Conservation (phyloP, 768 basidiomycete genomes). For the Udeniomyces megalosporus region DNA sequence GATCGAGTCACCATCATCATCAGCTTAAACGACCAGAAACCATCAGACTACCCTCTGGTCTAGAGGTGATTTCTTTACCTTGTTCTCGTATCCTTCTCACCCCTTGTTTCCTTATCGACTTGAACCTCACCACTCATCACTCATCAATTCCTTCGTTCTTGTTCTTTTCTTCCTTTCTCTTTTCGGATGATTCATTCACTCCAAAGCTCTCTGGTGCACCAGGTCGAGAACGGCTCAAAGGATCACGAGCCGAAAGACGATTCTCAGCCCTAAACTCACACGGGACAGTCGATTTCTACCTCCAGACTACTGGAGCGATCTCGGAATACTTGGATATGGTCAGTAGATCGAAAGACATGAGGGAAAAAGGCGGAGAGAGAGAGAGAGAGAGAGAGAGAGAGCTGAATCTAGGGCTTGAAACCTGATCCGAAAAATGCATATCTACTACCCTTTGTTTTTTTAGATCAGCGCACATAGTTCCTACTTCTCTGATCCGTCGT, state of each 20-base stretch:
- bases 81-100: background rate
- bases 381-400: too few relatives aligned
- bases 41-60: conserved; percentile 27
- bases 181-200: too few relatives aligned
- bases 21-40: conserved; percentile 22
- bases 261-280: conserved; percentile 36
- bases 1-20: background rate
- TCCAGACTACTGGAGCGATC: conserved; percentile 4
- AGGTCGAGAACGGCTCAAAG: conserved; percentile 27
- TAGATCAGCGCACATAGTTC: background rate
- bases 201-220: conserved; percentile 28
- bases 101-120: background rate
- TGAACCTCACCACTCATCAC: conserved; percentile 4
- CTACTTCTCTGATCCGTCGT: background rate
- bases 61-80: conserved; percentile 23
- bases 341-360: too few relatives aligned
- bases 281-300: conserved; percentile 25
- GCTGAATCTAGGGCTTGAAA: too few relatives aligned
- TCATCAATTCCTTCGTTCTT: too few relatives aligned
- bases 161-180: too few relatives aligned
- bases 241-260: conserved; percentile 27
- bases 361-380: too few relatives aligned
- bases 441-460: too few relatives aligned
- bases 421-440: too few relatives aligned
- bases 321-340: conserved; percentile 1